Evolutionary conservation across 169 alveolate genomes (phyloP).

Genomic region (Plasmodium falciparum): DNA sequence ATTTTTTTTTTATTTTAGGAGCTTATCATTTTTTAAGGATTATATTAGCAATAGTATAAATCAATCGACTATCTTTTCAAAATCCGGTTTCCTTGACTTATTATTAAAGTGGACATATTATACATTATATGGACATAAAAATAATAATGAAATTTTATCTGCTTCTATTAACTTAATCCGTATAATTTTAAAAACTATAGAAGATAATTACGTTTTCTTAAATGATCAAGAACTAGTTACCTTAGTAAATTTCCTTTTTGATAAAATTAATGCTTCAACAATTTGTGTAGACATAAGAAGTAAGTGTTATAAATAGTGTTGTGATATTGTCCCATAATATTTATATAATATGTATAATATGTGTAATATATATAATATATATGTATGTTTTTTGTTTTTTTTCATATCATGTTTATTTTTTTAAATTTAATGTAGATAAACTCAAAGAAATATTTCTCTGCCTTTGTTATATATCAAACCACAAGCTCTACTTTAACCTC

Average conservation of each 20-base stretch:
- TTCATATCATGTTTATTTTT: not conserved
- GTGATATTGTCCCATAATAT: not conserved
- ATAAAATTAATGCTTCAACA: slow-evolving; percentile 19
- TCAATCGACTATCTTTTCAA: slow-evolving; percentile 64
- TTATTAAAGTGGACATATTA: slow-evolving; percentile 59
- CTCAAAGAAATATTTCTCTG: slow-evolving; percentile 55
- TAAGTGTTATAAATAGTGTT: not conserved
- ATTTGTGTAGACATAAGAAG: slow-evolving; percentile 42
- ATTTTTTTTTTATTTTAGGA: slow-evolving; percentile 5
- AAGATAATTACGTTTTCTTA: slow-evolving; percentile 49
- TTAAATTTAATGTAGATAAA: slow-evolving; percentile 20
- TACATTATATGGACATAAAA: slow-evolving; percentile 38
- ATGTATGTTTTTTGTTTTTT: too few relatives aligned
- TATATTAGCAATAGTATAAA: slow-evolving; percentile 44
- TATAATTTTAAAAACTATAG: slow-evolving; percentile 60
- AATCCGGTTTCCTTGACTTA: slow-evolving; percentile 48
- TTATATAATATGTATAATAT: too few relatives aligned
- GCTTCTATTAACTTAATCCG: slow-evolving; percentile 28
- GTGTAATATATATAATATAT: too few relatives aligned
- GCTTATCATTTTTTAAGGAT: slow-evolving; percentile 63
- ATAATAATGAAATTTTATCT: slow-evolving; percentile 19
- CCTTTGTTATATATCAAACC: slow-evolving; percentile 50
- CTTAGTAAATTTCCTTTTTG: slow-evolving; percentile 38
- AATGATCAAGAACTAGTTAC: slow-evolving; percentile 43
- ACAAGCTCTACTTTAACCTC: slow-evolving; percentile 41